Conservation (phyloP, 768 basidiomycete genomes). For the Rhizopogon vesiculosus region DNA sequence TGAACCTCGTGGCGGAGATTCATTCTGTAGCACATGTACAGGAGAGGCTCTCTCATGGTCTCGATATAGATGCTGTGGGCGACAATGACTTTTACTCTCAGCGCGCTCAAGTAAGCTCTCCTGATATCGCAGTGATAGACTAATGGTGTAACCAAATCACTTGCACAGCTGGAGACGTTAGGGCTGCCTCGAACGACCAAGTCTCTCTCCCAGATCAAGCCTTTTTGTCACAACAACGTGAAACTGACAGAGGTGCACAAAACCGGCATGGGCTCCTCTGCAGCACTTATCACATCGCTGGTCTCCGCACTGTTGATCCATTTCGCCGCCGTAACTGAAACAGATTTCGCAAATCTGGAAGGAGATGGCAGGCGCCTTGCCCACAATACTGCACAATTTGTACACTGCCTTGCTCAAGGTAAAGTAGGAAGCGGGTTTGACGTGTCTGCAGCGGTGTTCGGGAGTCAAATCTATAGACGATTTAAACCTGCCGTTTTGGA, state of each 20-base stretch:
- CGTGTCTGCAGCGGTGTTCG: constrained; percentile 89
- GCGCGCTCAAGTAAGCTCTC: constrained; percentile 62
- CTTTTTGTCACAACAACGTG: constrained; percentile 71
- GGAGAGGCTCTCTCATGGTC: constrained; percentile 42
- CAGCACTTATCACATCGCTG: constrained; percentile 94
- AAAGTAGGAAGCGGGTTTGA: constrained; percentile 99
- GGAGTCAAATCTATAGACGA: constrained; percentile 88
- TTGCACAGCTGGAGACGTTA: constrained; percentile 53
- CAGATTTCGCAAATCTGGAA: constrained; percentile 40
- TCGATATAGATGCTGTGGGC: constrained; percentile 81
- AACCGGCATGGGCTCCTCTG: constrained; percentile 95
- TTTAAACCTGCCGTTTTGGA: constrained; percentile 73
- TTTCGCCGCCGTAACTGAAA: constrained; percentile 52
- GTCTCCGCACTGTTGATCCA: constrained; percentile 82
- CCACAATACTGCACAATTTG: constrained; percentile 91
- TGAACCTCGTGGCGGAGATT: constrained; percentile 63
- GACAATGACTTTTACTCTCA: constrained; percentile 99
- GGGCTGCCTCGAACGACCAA: constrained; percentile 57
- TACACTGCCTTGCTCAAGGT: constrained; percentile 95
- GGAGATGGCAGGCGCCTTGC: constrained; percentile 56
- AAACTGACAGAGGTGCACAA: constrained; percentile 85
- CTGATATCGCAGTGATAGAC: neutral
- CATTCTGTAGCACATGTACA: constrained; percentile 38
- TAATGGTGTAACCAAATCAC: constrained; percentile 4
- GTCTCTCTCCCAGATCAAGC: constrained; percentile 65